Base-by-base conservation (phyloP, 306 rosid species). In the Ceratonia siliqua region DNA sequence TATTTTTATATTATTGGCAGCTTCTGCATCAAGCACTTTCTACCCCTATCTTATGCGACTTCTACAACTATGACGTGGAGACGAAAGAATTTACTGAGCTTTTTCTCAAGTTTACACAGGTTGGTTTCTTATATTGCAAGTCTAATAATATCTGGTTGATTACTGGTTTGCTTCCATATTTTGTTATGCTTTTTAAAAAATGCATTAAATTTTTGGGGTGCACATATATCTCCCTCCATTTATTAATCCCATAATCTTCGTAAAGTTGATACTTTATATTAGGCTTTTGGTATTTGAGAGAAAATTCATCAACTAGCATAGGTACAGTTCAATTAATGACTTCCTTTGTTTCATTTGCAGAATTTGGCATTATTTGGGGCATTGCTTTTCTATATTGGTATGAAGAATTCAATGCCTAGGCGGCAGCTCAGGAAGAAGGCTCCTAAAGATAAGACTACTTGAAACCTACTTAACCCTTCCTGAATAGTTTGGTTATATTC, bases 311-410 rank as follows among this genome's bases (percentile, higher is more conserved):
- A 6, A 35, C 15, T 36, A 6, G 50, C 43, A 38, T 20, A 3
- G 43, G 25, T n/a, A 10, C 3, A 7, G 7, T 5, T 35, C 2
- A 48, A 50, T 43, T 57, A 63, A 46, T 41, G 15, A 24, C 1
- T n/a, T n/a, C n/a, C n/a, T 5, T 55, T 65, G 3, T 35, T 36
- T 5, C 22, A 68, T 70, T 50, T 78, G 79, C 87, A 89, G 94
- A 83, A 82, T 65, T 67, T 89, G 84, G 94, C 94, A 21, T 73
- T 89, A 70, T 83, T 89, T 53, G 94, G 94, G 50, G 94, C 94
- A 4, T 69, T 89, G 81, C 85, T 89, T 49, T 87, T 87, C 74
- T 87, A 72, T 77, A 63, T 87, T 12, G 87, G 85, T 66, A 87
- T 89, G 94, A 87, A 68, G 83, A 71, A 84, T 27, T 82, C 91